Percentiles rank a stretch among this genome's conserved stretches.
Conservation (phyloP, 2,329 filamentous ascomycete genomes). For the Cephalotrichum gorgonifer region DNA sequence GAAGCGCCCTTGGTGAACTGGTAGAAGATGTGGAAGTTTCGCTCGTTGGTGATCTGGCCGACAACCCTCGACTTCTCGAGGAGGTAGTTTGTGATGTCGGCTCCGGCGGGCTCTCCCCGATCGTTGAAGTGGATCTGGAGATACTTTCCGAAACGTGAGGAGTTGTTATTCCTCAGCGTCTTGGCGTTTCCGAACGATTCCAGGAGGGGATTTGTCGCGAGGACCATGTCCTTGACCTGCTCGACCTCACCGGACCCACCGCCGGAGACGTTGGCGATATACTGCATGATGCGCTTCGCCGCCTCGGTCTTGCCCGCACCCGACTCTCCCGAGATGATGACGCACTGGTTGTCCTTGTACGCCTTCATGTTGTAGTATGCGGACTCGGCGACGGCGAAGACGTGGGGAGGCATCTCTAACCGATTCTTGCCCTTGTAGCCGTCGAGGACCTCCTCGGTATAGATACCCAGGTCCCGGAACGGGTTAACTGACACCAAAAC, state of each 20-base stretch:
- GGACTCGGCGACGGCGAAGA: slow-evolving; percentile 94
- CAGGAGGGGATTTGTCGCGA: slow-evolving; percentile 92
- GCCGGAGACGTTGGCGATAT: slow-evolving; percentile 94
- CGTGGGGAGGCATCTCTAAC: slow-evolving; percentile 87
- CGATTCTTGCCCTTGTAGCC: slow-evolving; percentile 96
- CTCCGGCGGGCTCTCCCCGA: slow-evolving; percentile 84
- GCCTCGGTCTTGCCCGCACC: slow-evolving; percentile 98
- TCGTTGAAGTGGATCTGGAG: slow-evolving; percentile 92
- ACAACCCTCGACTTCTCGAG: slow-evolving; percentile 93
- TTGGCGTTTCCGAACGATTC: slow-evolving; percentile 99
- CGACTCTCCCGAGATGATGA: slow-evolving; percentile 98
- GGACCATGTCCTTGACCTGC: slow-evolving; percentile 97
- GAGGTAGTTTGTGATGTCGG: slow-evolving; percentile 96
- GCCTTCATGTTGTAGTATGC: slow-evolving; percentile 99
- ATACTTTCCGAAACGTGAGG: slow-evolving; percentile 96
- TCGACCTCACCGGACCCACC: slow-evolving; percentile 79
- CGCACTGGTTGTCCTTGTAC: slow-evolving; percentile 97
- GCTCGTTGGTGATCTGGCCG: slow-evolving; percentile 87
- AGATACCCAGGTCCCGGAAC: slow-evolving; percentile 94
- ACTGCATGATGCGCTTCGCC: slow-evolving; percentile 98
- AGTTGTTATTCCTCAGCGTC: slow-evolving; percentile 97
- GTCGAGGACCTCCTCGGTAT: slow-evolving; percentile 86
- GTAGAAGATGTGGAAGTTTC: slow-evolving; percentile 99
- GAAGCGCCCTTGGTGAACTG: slow-evolving; percentile 95
- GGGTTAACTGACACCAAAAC: slow-evolving; percentile 98